Conservation (phyloP, 129 eudicot species). For the Smallanthus sonchifolius region DNA sequence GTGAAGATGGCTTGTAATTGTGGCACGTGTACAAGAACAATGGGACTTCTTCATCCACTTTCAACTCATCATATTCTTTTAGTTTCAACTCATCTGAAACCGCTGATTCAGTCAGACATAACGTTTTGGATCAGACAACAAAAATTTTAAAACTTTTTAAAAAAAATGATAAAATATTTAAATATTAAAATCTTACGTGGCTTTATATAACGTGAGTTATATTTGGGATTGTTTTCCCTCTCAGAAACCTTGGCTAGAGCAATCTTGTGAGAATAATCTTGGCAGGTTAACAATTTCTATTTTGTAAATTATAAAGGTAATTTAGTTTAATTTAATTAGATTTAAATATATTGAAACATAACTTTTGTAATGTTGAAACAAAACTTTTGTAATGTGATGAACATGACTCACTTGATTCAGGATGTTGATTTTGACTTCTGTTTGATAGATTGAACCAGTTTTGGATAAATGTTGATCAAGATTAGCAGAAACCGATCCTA, state of each 20-base stretch:
- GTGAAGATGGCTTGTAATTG: conserved; percentile 36
- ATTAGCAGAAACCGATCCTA: conserved; percentile 65
- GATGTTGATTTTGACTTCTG: conserved; percentile 41
- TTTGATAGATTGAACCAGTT: conserved; percentile 36
- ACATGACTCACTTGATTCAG: conserved; percentile 52
- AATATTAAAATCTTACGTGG: conserved; percentile 54
- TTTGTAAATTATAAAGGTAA: background rate
- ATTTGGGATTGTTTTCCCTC: conserved; percentile 36
- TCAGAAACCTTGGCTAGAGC: conserved; percentile 45
- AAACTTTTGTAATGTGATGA: background rate
- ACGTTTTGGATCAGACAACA: background rate
- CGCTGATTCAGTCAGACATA: conserved; percentile 25
- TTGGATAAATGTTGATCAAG: conserved; percentile 38
- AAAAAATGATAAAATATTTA: background rate
- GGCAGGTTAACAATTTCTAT: conserved; percentile 57
- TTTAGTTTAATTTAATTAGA: background rate
- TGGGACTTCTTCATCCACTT: conserved; percentile 52
- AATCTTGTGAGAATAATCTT: conserved; percentile 60
- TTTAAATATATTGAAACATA: background rate
- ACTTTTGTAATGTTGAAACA: background rate
- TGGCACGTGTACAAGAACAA: conserved; percentile 46
- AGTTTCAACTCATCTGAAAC: conserved; percentile 23
- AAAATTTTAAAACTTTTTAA: background rate
- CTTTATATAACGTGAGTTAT: conserved; percentile 54
- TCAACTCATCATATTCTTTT: conserved; percentile 33